Percentiles rank a stretch among this genome's conserved stretches.
phyloP scores from a whole-genome alignment of 164 flowering plant species.

The Piper betle region DNA sequence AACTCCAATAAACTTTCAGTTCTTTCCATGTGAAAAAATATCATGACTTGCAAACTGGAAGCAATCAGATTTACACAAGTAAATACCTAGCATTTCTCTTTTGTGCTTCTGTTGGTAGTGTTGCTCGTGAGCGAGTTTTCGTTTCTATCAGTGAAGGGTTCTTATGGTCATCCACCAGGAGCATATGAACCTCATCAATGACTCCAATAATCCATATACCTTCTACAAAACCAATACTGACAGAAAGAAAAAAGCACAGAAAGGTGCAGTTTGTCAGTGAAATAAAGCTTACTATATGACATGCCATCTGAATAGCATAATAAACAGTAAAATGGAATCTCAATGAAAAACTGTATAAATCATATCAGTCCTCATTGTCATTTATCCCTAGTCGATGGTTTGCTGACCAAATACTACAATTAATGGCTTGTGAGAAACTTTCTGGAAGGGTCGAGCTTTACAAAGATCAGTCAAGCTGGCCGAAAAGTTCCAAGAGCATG shows the following conservation, averaged over 20 bases:
- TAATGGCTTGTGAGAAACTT: no score
- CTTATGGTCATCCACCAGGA: slow-evolving; percentile 17
- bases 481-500: no score
- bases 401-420: no score
- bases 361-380: no score
- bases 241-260: neutral
- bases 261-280: neutral
- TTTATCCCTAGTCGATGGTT: no score
- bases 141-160: slow-evolving; percentile 52
- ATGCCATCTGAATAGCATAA: neutral
- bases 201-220: slow-evolving; percentile 77
- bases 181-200: slow-evolving; percentile 73
- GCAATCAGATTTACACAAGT: neutral
- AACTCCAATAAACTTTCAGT: neutral
- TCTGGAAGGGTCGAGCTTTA: no score
- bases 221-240: slow-evolving; percentile 51
- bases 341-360: no score
- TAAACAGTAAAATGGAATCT: no score
- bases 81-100: slow-evolving; percentile 70
- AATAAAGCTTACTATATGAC: neutral
- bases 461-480: no score
- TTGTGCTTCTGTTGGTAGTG: slow-evolving; percentile 68
- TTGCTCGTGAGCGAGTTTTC: slow-evolving; percentile 55
- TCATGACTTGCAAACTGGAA: neutral
- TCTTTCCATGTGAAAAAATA: neutral